Evolutionary conservation across 768 basidiomycete genomes (phyloP).

Genomic region (Lactarius sanguifluus): DNA sequence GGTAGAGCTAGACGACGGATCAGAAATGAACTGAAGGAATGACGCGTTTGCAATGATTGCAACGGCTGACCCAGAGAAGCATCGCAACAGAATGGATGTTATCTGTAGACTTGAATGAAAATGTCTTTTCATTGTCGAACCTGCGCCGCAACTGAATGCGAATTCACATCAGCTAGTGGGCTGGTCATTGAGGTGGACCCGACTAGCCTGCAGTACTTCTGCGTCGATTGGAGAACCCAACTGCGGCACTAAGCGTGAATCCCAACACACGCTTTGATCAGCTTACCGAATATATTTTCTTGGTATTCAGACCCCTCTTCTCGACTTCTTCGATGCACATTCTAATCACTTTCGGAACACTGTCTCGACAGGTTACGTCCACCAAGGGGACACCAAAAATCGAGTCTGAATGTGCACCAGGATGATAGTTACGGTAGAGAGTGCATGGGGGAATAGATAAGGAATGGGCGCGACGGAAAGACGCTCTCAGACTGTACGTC

Average conservation of each 20-base stretch:
- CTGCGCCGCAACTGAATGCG: background rate
- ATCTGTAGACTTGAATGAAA: background rate
- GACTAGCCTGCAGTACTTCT: background rate
- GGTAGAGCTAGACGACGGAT: background rate
- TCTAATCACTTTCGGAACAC: background rate
- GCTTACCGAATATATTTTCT: background rate
- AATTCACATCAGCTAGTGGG: background rate
- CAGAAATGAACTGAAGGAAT: background rate
- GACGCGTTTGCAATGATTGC: background rate
- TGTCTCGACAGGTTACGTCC: background rate
- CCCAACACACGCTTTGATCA: background rate
- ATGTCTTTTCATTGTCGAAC: background rate
- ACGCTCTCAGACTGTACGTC: background rate
- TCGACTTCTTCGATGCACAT: background rate
- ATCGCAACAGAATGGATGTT: background rate
- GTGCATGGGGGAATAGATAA: background rate
- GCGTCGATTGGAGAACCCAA: slow-evolving; percentile 1
- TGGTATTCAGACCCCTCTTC: background rate
- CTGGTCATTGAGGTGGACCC: background rate
- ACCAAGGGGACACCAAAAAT: background rate
- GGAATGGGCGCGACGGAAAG: background rate
- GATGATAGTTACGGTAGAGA: background rate
- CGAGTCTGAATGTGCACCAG: background rate
- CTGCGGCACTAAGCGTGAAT: background rate
- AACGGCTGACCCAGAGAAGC: background rate